Evolutionary conservation across 1,139 yeast species (phyloP), one percentile per base, ranked within the genome.

Genomic region (Protomyces gravidus): DNA sequence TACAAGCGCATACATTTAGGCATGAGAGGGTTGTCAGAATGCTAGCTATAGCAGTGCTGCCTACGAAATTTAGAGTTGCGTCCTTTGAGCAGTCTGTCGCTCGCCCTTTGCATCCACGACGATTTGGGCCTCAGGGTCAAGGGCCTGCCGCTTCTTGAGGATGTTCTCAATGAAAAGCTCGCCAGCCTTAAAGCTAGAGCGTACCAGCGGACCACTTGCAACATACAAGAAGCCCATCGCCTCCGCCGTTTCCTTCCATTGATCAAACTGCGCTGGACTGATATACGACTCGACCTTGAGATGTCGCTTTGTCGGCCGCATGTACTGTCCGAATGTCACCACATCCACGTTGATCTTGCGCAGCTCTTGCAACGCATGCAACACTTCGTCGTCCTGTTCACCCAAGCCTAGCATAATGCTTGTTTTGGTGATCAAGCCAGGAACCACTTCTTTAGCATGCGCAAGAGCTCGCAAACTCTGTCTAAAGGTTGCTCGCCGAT

Each of bases 161-260:
- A 92, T 95, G 69, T 92, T 92, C 73, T 94, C 98, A 68, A 94
- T 90, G 69, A 89, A 94, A 1, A 96, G 89, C 73, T 94, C 99
- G 64, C 99, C 99, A 17, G 99, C 99, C 73, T 92, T 94, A 74
- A 94, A 94, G 1, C 96, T 87, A 0, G 97, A 89, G 71, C 99
- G 82, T 15, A 94, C 97, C 68, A 94, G 78, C 5, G 99, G 98
- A 2, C 98, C 98, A 67, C 95, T 85, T 2, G 98, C 98, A 71
- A 96, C 95, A 70, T 94, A 92, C 58, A 89, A 76, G 78, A 94
- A 94, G 0, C 98, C 98, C 82, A 90, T 75, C 50, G 86, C 89
- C 71, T 87, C 78, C 0, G 98, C 98, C 23, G 78, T 80, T 63
- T 86, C 83, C 70, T 85, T 88, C 98, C 98, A 94, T 71, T 85